Evolutionary conservation across 208 protist species (phyloP), one percentile per base, ranked within the genome.

Genomic region (Tritrichomonas foetus): DNA sequence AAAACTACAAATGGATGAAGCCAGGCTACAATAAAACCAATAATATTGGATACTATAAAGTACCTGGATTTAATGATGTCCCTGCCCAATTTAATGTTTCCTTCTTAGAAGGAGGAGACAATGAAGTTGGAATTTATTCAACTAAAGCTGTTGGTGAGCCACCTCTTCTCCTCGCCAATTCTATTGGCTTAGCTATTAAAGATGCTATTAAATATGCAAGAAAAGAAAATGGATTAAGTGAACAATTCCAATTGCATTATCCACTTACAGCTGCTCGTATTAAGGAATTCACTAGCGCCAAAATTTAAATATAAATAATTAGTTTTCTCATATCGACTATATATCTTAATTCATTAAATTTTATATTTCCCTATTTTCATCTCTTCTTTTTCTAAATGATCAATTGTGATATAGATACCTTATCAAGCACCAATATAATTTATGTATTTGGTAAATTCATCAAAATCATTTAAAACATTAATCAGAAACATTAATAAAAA

Each of bases 101-200:
- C 30, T 50, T 94, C 22, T 22, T 92, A 25, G 33, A 8, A 20
- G 61, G 93, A 57, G 95, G 95, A 33, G 95, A 97, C n/a, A 61
- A 93, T 82, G 2, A 47, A 49, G 36, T 66, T 16, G 69, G 82
- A 53, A 93, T 95, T 69, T 80, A 93, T 89, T 94, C 78, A n/a
- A 95, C 96, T 11, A 96, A 96, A 84, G 95, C 94, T 30, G 78
- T 97, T 57, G 97, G 97, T 64, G 98, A 98, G 94, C 97, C 97
- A 50, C 97, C 98, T 11, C 94, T 98, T 14, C 96, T 96, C 93
- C 93, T 98, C 5, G 96, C 95, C 57, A 80, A 80, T 33, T 94
- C 95, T 49, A 96, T 97, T 36, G 94, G 96, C 49, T 97, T 97
- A 92, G 97, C 97, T 22, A 94, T 98, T 9, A 95, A 95, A 39